A percentile compares a stretch with the other conserved stretches of the same genome.
These are phyloP conservation scores for Cyclotella atomus DNA, from an alignment of 108 stramenopile genomes.

Conservation along the genomic window DNA sequence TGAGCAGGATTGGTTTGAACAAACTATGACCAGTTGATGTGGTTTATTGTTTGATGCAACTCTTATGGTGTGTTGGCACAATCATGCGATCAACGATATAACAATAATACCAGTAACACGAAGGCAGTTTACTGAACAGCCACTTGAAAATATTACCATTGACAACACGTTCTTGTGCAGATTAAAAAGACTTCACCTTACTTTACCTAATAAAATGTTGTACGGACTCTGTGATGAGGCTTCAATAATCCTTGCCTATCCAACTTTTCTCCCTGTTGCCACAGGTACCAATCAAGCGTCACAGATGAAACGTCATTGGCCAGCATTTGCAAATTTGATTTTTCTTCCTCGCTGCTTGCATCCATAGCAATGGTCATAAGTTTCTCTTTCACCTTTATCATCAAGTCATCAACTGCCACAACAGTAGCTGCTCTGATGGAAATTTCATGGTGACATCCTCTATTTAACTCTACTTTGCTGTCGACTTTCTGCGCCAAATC, in stretches of 20 bases:
- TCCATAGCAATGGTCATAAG: slow-evolving; percentile 5
- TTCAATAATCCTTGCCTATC: slow-evolving; percentile 60
- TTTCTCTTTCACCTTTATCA: slow-evolving; percentile 50
- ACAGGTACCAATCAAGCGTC: slow-evolving; percentile 87
- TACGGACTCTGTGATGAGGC: slow-evolving; percentile 78
- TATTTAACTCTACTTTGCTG: slow-evolving; percentile 49
- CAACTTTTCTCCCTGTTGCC: slow-evolving; percentile 84
- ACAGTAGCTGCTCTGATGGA: slow-evolving; percentile 91
- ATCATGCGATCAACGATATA: too few relatives aligned
- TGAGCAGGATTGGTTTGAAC: background rate
- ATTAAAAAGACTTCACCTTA: too few relatives aligned
- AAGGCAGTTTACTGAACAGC: too few relatives aligned
- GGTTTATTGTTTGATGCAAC: background rate
- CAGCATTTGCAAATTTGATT: slow-evolving; percentile 12
- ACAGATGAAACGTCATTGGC: slow-evolving; percentile 72
- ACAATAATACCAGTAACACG: too few relatives aligned
- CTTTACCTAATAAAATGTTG: slow-evolving; percentile 87
- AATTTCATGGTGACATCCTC: slow-evolving; percentile 73
- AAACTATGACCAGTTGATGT: background rate
- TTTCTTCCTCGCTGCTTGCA: background rate
- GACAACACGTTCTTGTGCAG: too few relatives aligned
- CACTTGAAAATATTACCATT: too few relatives aligned
- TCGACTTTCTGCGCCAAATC: slow-evolving; percentile 64
- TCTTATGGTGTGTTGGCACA: background rate
- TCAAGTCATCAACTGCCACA: slow-evolving; percentile 84